Conservation (phyloP, 441 rosid species). For the Croton setiger region DNA sequence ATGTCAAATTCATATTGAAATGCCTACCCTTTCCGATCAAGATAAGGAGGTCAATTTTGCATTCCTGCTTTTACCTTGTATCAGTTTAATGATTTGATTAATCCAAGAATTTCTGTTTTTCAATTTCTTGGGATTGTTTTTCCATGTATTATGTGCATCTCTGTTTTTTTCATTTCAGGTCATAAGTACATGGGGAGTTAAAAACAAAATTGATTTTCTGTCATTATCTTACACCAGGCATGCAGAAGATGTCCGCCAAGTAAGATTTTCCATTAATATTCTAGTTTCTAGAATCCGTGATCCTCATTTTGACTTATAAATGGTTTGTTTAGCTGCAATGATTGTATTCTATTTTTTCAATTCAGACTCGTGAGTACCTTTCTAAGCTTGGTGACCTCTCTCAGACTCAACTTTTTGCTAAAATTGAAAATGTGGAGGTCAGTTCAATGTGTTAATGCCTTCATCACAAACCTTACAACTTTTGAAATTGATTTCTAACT, state of each 20-base stretch:
- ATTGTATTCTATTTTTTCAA: constrained; percentile 10
- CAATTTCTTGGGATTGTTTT: not conserved
- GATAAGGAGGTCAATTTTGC: constrained; percentile 72
- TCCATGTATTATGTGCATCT: constrained; percentile 7
- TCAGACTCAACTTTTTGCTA: constrained; percentile 95
- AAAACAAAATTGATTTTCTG: constrained; percentile 91
- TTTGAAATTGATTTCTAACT: not conserved
- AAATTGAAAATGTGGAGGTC: constrained; percentile 94
- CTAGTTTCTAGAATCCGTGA: not conserved
- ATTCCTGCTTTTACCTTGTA: constrained; percentile 10
- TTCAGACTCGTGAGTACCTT: constrained; percentile 83
- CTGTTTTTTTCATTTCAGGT: constrained; percentile 42
- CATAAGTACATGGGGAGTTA: constrained; percentile 89
- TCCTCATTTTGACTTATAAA: not conserved
- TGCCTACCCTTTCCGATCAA: constrained; percentile 88
- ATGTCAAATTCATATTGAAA: constrained; percentile 79
- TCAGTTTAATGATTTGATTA: constrained; percentile 1
- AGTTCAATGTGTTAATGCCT: constrained; percentile 11
- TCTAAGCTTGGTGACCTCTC: constrained; percentile 75
- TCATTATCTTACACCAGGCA: constrained; percentile 89
- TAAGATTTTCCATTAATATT: constrained; percentile 23
- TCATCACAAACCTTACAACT: constrained; percentile 2
- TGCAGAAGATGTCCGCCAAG: constrained; percentile 97
- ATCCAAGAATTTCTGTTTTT: not conserved
- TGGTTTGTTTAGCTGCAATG: not conserved